phyloP scores from a whole-genome alignment of 805 yeast genomes.

The Saccharomycopsis capsularis region DNA sequence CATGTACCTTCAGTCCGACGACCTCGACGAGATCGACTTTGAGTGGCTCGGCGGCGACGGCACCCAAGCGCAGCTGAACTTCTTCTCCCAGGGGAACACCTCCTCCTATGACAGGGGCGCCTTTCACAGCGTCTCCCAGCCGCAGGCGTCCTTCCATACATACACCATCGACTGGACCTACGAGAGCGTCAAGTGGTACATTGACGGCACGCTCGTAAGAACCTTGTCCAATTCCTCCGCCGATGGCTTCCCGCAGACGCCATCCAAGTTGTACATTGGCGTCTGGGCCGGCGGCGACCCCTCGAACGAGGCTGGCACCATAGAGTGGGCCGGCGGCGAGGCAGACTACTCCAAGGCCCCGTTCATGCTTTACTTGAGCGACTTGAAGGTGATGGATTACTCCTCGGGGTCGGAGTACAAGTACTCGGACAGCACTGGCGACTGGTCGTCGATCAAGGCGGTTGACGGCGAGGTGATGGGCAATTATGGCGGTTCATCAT shows the following conservation, averaged over 20 bases:
- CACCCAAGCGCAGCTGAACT: slow-evolving; percentile 69
- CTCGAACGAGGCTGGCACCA: slow-evolving; percentile 55
- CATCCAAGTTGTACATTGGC: slow-evolving; percentile 48
- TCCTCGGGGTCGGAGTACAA: slow-evolving; percentile 48
- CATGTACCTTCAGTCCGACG: slow-evolving; percentile 58
- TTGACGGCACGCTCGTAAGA: slow-evolving; percentile 68
- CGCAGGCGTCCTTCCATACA: slow-evolving; percentile 57
- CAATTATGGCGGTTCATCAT: slow-evolving; percentile 27
- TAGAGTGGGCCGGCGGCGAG: slow-evolving; percentile 76
- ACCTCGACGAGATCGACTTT: slow-evolving; percentile 80
- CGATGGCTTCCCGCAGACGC: slow-evolving; percentile 86
- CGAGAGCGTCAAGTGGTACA: slow-evolving; percentile 56
- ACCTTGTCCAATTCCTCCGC: slow-evolving; percentile 45
- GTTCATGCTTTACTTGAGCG: slow-evolving; percentile 57
- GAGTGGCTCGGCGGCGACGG: slow-evolving; percentile 84
- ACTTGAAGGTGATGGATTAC: slow-evolving; percentile 58
- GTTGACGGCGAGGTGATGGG: slow-evolving; percentile 43
- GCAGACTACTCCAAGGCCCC: slow-evolving; percentile 63
- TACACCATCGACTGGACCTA: slow-evolving; percentile 83
- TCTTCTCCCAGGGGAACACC: slow-evolving; percentile 73
- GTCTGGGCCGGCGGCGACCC: slow-evolving; percentile 83
- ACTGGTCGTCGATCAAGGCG: slow-evolving; percentile 30
- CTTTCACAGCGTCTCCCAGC: slow-evolving; percentile 52
- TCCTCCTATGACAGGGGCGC: slow-evolving; percentile 75
- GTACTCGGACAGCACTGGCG: slow-evolving; percentile 47